Percentiles rank a stretch among this genome's conserved stretches.
Evolutionary conservation across 331 rosid genomes (phyloP).

Genomic region (Malus hybrid): DNA sequence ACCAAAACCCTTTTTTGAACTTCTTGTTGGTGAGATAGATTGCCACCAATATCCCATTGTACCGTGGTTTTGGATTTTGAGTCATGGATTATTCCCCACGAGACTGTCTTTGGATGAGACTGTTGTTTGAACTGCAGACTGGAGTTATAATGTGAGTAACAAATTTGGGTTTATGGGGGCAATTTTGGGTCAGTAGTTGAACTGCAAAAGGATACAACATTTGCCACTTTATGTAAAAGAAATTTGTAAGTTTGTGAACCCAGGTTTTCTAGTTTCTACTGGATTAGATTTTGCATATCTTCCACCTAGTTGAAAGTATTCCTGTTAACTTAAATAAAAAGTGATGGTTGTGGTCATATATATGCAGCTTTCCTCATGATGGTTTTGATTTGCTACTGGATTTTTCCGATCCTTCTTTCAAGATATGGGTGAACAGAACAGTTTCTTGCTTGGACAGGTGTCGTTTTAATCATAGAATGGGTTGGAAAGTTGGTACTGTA

Average conservation of each 20-base stretch:
- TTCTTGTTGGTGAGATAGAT: too few species aligned
- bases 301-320: not conserved
- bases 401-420: not conserved
- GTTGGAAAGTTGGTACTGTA: slow-evolving; percentile 60
- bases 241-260: not conserved
- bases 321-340: too few species aligned
- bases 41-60: too few species aligned
- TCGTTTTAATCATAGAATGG: slow-evolving; percentile 38
- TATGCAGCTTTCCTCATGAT: not conserved
- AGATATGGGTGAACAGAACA: not conserved
- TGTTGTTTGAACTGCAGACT: not conserved
- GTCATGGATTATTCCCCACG: not conserved
- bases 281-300: not conserved
- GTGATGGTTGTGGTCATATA: not conserved
- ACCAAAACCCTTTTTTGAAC: too few species aligned
- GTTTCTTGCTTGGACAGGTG: slow-evolving; percentile 11
- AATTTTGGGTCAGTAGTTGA: not conserved
- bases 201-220: not conserved
- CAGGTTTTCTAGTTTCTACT: not conserved
- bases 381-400: not conserved
- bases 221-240: not conserved
- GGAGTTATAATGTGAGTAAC: not conserved
- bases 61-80: not conserved
- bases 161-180: not conserved
- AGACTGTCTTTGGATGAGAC: not conserved